phyloP scores from a whole-genome alignment of 768 basidiomycete genomes.

The Termitomyces eurrhizus region DNA sequence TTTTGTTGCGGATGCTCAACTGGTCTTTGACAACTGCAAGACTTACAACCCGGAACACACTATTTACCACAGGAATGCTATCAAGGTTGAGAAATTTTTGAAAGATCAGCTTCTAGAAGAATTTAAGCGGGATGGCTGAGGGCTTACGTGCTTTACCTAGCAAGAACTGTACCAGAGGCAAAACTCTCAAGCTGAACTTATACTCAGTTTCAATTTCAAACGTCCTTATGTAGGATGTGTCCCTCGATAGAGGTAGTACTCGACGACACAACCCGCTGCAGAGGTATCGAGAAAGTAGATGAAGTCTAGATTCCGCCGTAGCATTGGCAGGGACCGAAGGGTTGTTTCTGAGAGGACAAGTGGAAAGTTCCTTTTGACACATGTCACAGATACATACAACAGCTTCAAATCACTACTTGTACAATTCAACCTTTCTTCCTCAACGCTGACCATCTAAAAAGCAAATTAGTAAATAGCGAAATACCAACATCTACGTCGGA shows the following conservation, averaged over 20 bases:
- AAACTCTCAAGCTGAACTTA: neutral
- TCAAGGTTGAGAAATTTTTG: slow-evolving; percentile 76
- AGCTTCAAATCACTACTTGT: neutral
- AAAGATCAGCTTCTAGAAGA: slow-evolving; percentile 44
- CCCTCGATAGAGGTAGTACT: neutral
- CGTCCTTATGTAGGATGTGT: neutral
- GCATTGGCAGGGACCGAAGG: neutral
- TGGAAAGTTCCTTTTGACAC: neutral
- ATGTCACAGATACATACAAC: neutral
- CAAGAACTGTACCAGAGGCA: neutral
- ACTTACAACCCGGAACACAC: slow-evolving; percentile 80
- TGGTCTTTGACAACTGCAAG: slow-evolving; percentile 89
- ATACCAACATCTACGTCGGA: neutral
- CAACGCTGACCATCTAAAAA: slow-evolving; percentile 49
- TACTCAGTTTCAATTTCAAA: neutral
- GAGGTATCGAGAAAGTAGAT: neutral
- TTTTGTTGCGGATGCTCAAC: slow-evolving; percentile 75
- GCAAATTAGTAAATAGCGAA: neutral
- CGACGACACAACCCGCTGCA: neutral
- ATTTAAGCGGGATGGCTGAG: slow-evolving; percentile 24
- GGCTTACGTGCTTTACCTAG: neutral
- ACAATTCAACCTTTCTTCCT: neutral
- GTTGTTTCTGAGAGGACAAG: neutral
- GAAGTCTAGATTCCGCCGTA: neutral
- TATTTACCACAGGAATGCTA: slow-evolving; percentile 82